These are phyloP conservation scores for Hypoxylon sp. DNA, from an alignment of 2,329 filamentous ascomycete genomes.

Conservation along the genomic window DNA sequence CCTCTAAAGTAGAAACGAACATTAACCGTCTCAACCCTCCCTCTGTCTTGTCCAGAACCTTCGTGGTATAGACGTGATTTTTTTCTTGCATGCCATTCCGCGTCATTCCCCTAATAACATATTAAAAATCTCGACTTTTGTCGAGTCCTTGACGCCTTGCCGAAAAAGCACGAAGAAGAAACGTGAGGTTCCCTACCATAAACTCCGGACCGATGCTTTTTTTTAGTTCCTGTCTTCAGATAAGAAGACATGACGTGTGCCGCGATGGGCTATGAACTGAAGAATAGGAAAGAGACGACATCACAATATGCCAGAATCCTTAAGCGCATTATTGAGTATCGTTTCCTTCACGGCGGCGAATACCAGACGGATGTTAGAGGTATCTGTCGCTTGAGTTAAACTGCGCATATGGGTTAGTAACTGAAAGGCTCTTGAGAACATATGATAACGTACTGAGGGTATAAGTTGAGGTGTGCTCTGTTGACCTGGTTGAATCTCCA, in stretches of 20 bases:
- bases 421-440: background rate
- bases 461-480: conserved; percentile 91
- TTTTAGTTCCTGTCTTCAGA: conserved; percentile 27
- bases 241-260: conserved; percentile 30
- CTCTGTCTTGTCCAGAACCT: conserved; percentile 17
- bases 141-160: conserved; percentile 46
- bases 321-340: conserved; percentile 96
- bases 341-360: conserved; percentile 99
- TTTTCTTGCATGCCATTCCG: conserved; percentile 34
- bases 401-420: conserved; percentile 57
- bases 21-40: conserved; percentile 34
- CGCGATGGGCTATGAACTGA: conserved; percentile 14
- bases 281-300: conserved; percentile 35
- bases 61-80: conserved; percentile 22
- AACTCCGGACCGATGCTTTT: conserved; percentile 46
- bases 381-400: conserved; percentile 97
- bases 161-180: conserved; percentile 37
- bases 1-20: conserved; percentile 35
- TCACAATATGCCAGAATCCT: conserved; percentile 95
- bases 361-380: conserved; percentile 95
- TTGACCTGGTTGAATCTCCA: conserved; percentile 99
- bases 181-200: conserved; percentile 35
- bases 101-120: conserved; percentile 37
- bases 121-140: conserved; percentile 36
- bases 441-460: conserved; percentile 81